phyloP scores from a whole-genome alignment of 306 rosid species.

The Medicago arabica region DNA sequence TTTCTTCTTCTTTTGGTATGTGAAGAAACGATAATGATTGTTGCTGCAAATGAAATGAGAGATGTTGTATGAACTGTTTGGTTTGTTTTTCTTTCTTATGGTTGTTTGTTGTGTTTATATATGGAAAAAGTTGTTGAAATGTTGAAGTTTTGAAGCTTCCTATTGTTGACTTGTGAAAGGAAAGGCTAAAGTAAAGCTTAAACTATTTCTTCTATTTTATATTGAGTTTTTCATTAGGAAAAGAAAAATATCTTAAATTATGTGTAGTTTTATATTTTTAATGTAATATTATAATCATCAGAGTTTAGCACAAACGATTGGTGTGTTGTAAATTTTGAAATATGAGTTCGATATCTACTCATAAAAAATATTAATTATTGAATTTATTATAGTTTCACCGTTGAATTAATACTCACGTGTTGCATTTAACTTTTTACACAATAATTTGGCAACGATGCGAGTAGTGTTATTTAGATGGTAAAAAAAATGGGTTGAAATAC shows the following conservation, averaged over 20 bases:
- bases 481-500: too few species aligned
- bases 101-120: neutral
- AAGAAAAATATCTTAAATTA: neutral
- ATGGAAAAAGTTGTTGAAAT: neutral
- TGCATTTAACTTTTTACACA: too few species aligned
- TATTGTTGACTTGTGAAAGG: constrained; percentile 38
- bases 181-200: constrained; percentile 1
- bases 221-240: neutral
- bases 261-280: neutral
- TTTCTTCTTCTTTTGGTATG: neutral
- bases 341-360: too few species aligned
- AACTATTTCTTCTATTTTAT: neutral
- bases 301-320: too few species aligned
- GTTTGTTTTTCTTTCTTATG: constrained; percentile 8
- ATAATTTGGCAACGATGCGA: too few species aligned
- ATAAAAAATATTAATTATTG: too few species aligned
- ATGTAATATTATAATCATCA: too few species aligned
- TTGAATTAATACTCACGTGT: too few species aligned
- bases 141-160: constrained; percentile 39
- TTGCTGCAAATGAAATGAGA: neutral
- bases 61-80: constrained; percentile 4
- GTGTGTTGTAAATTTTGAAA: too few species aligned
- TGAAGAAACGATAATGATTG: neutral
- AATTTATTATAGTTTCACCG: too few species aligned
- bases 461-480: too few species aligned